These are phyloP conservation scores for Populus trichocarpa DNA, from an alignment of 441 rosid genomes.

Conservation along the genomic window DNA sequence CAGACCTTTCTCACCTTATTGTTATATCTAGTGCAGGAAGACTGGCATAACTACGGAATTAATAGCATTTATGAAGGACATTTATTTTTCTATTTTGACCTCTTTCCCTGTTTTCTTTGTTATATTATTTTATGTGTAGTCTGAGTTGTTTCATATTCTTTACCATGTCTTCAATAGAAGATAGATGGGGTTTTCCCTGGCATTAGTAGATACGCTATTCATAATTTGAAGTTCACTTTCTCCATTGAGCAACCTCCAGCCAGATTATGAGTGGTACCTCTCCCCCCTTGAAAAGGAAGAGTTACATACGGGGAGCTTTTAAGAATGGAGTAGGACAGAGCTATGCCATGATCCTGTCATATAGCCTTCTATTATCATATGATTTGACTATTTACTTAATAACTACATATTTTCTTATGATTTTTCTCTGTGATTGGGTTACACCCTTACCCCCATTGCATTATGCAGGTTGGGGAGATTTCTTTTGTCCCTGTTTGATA, in stretches of 20 bases:
- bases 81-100: constrained; percentile 1
- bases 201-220: background rate
- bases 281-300: background rate
- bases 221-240: background rate
- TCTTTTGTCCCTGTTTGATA: background rate
- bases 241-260: background rate
- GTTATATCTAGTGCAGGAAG: constrained; percentile 12
- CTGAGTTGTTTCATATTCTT: background rate
- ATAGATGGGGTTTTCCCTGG: constrained; percentile 1
- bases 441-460: background rate
- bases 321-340: background rate
- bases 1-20: constrained; percentile 14
- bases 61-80: constrained; percentile 10
- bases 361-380: background rate
- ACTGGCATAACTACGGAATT: constrained; percentile 10
- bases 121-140: background rate
- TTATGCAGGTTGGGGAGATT: background rate
- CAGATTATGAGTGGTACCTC: background rate
- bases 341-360: background rate
- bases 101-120: background rate
- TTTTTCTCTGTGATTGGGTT: background rate
- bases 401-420: background rate
- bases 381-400: background rate
- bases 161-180: background rate
- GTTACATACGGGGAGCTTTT: background rate